Conservation (phyloP, 1,284 basidiomycete species). For the Porodaedalea pini region DNA sequence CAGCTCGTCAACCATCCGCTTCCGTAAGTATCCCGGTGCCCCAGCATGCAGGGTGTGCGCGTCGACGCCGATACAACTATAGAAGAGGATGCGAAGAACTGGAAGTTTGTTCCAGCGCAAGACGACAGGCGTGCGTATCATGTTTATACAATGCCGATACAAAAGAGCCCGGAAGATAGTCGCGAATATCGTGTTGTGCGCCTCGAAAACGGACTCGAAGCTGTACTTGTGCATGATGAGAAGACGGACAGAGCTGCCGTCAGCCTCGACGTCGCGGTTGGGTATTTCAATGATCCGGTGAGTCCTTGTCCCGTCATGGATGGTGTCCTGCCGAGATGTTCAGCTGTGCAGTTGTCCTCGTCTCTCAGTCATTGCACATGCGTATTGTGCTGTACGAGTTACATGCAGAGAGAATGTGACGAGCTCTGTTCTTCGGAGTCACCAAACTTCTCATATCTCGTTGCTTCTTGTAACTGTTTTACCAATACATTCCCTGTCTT, state of each 20-base stretch:
- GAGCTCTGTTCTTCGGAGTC: background rate
- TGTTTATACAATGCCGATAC: conserved; percentile 43
- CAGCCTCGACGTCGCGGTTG: conserved; percentile 90
- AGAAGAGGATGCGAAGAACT: background rate
- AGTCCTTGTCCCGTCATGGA: conserved; percentile 35
- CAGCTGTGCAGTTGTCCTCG: no score
- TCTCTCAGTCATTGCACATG: no score
- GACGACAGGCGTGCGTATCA: conserved; percentile 37
- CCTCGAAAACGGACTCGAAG: conserved; percentile 88
- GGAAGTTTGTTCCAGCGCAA: background rate
- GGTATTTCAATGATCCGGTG: conserved; percentile 91
- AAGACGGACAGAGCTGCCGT: conserved; percentile 94
- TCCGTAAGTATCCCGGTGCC: background rate
- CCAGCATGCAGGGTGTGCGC: background rate
- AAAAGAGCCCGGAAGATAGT: background rate
- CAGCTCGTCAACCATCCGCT: background rate
- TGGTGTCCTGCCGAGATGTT: background rate
- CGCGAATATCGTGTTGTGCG: conserved; percentile 73
- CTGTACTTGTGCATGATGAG: conserved; percentile 83
- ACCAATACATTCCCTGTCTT: background rate
- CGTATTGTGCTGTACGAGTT: no score
- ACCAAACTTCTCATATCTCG: no score
- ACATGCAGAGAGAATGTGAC: no score
- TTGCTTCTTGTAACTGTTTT: no score
- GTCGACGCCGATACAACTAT: background rate